Evolutionary conservation across 108 stramenopile species (phyloP), one percentile per base, ranked within the genome.

Genomic region (Thalassiosira profunda): DNA sequence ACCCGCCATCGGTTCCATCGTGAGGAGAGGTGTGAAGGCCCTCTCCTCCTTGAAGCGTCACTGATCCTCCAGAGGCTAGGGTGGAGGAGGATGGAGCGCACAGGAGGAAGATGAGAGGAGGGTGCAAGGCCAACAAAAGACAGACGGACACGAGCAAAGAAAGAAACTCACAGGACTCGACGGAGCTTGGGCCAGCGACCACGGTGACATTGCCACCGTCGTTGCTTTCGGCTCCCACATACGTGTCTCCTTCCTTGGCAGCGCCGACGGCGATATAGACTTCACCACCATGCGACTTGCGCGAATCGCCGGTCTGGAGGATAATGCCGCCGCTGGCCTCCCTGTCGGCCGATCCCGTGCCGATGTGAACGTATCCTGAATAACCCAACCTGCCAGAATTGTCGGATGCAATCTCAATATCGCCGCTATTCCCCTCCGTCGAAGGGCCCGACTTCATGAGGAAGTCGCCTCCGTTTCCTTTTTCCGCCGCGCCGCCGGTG

Each of bases 1-100:
- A 62, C n/a, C 60, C 60, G 18, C 70, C 70, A 33, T 41, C 60
- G 4, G 59, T 20, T 14, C 49, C 51, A 24, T 62, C 45, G 2
- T 58, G 47, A n/a, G 48, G 35, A 12, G 36, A 18, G 36, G 46
- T 48, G 23, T 60, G 49, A 34, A 21, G 48, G 20, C 70, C 70
- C 30, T 38, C 17, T 9, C 70, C 70, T 61, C 30, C 47, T 33
- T 59, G 58, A 11, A 59, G 37, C 29, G 44, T 21, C 4, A 41
- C 58, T 24, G 37, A 40, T 7, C 58, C 58, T 10, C 58, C 58
- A 11, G 58, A 41, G 11, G 58, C 25, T 26, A 2, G 34, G 15
- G 2, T 17, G n/a, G 34, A 55, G 20, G 20, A n/a, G 54, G 28
- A 14, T 20, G 1, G 8, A 20, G 9, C 15, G 42, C 40, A 25